A percentile compares a stretch with the other conserved stretches of the same genome.
Evolutionary conservation across 306 rosid genomes (phyloP).

Genomic region (Gastrolobium bilobum): DNA sequence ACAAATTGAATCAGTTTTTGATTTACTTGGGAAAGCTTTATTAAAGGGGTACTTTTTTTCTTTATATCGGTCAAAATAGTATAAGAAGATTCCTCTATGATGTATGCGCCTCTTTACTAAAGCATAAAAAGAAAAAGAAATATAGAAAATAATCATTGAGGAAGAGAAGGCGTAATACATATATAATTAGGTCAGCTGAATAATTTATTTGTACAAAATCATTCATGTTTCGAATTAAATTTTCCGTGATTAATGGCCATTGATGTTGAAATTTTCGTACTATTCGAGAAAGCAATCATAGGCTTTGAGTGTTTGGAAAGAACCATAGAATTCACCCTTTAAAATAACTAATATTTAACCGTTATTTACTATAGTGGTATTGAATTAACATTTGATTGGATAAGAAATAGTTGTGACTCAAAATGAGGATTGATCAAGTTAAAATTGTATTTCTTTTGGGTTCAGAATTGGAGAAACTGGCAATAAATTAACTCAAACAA

Average conservation of each 20-base stretch:
- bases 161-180: conserved; percentile 36
- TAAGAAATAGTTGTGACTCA: neutral
- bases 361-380: neutral
- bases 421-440: neutral
- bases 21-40: neutral
- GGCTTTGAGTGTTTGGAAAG: conserved; percentile 8
- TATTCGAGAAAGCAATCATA: conserved; percentile 29
- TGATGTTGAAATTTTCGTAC: neutral
- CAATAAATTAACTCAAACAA: neutral
- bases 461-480: neutral
- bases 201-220: conserved; percentile 33
- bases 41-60: neutral
- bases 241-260: conserved; percentile 15
- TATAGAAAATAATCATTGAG: conserved; percentile 16
- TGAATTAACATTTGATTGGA: neutral
- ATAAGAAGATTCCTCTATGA: neutral
- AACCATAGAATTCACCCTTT: neutral
- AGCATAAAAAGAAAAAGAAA: conserved; percentile 21
- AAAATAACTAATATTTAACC: neutral
- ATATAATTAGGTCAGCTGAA: conserved; percentile 33
- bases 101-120: neutral
- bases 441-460: neutral
- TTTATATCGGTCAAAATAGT: conserved; percentile 14
- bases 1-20: too few species aligned
- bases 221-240: conserved; percentile 9